These are phyloP conservation scores for Akanthomyces uredinophilus DNA, from an alignment of 2,329 filamentous ascomycete species.

Conservation along the genomic window DNA sequence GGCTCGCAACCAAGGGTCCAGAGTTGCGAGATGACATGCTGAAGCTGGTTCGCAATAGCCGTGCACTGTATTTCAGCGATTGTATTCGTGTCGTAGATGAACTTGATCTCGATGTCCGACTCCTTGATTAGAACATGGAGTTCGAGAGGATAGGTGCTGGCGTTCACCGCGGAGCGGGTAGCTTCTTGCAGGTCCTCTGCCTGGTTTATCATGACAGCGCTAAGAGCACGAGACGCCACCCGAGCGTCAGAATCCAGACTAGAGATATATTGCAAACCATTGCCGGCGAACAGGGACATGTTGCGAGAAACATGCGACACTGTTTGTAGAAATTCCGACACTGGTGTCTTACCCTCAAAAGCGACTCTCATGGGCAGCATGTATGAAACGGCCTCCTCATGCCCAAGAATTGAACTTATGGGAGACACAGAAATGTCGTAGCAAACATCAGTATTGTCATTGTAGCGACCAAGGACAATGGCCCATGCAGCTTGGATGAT, in stretches of 20 bases:
- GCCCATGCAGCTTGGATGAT: constrained; percentile 8
- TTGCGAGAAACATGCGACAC: not conserved
- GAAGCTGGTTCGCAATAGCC: not conserved
- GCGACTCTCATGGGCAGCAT: not conserved
- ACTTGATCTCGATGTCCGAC: not conserved
- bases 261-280: not conserved
- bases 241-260: not conserved
- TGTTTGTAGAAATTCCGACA: not conserved
- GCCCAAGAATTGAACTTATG: not conserved
- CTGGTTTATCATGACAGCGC: not conserved
- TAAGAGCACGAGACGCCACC: not conserved
- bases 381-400: not conserved
- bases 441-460: not conserved
- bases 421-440: not conserved
- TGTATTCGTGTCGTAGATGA: not conserved
- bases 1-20: not conserved
- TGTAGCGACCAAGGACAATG: not conserved
- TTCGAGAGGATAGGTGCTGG: not conserved
- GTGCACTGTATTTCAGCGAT: not conserved
- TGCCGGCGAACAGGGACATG: not conserved
- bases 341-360: not conserved
- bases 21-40: not conserved
- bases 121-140: not conserved
- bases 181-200: not conserved
- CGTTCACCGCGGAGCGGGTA: not conserved